phyloP scores from a whole-genome alignment of 805 yeast species.

The Kregervanrija pseudodelftensis region DNA sequence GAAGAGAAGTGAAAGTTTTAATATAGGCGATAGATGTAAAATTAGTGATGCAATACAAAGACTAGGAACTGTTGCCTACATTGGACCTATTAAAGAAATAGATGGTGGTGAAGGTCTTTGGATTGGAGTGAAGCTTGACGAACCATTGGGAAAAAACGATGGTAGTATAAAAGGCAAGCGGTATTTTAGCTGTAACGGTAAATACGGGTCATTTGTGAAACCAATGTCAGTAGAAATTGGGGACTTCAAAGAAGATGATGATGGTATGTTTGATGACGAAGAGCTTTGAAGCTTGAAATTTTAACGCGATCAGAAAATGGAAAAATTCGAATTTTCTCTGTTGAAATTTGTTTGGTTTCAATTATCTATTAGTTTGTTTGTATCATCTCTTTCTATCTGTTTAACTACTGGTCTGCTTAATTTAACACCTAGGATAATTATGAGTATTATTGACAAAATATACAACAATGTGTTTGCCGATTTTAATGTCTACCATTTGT shows the following conservation, averaged over 20 bases:
- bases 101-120: slow-evolving; percentile 44
- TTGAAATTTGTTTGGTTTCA: background rate
- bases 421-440: background rate
- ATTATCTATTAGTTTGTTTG: background rate
- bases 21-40: slow-evolving; percentile 49
- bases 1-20: slow-evolving; percentile 28
- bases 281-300: slow-evolving; percentile 1
- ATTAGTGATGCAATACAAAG: slow-evolving; percentile 37
- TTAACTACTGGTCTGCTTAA: background rate
- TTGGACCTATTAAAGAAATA: slow-evolving; percentile 63
- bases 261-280: background rate
- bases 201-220: slow-evolving; percentile 73
- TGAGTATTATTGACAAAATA: slow-evolving; percentile 2
- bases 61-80: slow-evolving; percentile 60
- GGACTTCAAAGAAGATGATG: slow-evolving; percentile 35
- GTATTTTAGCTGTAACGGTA: slow-evolving; percentile 48
- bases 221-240: slow-evolving; percentile 67
- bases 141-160: slow-evolving; percentile 81
- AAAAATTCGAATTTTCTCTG: background rate
- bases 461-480: slow-evolving; percentile 25
- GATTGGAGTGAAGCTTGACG: slow-evolving; percentile 83
- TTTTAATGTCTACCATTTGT: slow-evolving; percentile 38
- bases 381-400: background rate
- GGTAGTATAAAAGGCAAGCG: slow-evolving; percentile 59
- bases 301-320: background rate